phyloP scores from a whole-genome alignment of 148 eudicot genomes.

The Arbutus unedo region DNA sequence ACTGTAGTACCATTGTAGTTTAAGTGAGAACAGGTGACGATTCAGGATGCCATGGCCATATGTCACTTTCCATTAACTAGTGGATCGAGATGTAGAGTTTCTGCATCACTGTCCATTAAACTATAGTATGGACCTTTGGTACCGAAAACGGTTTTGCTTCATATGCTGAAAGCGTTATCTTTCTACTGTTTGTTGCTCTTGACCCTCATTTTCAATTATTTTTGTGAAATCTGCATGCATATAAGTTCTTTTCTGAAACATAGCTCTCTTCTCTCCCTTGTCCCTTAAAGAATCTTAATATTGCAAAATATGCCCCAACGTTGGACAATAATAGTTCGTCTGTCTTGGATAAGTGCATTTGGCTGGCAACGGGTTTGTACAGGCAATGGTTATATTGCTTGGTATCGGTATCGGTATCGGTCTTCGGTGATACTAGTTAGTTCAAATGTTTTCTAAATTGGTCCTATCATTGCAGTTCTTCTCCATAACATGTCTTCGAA shows the following conservation, averaged over 20 bases:
- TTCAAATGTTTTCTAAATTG: neutral
- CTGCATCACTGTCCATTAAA: neutral
- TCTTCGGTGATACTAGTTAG: neutral
- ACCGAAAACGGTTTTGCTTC: neutral
- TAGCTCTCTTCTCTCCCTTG: neutral
- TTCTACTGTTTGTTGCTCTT: neutral
- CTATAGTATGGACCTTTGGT: neutral
- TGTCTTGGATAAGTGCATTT: neutral
- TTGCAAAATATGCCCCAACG: neutral
- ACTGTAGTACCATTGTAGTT: neutral
- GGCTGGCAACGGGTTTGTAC: neutral
- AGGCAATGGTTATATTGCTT: neutral
- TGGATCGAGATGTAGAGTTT: neutral
- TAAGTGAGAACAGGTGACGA: neutral
- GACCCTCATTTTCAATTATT: neutral
- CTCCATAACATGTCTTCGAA: neutral
- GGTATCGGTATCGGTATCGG: neutral
- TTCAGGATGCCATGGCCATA: neutral
- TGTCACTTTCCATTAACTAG: neutral
- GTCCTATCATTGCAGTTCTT: neutral
- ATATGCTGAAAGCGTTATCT: neutral
- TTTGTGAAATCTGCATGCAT: neutral
- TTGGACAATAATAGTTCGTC: neutral
- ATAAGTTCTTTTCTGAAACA: neutral
- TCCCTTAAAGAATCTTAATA: neutral